A percentile compares a stretch with the other conserved stretches of the same genome.
Conservation (phyloP, 2,329 filamentous ascomycete species). For the Aspergillus felis region DNA sequence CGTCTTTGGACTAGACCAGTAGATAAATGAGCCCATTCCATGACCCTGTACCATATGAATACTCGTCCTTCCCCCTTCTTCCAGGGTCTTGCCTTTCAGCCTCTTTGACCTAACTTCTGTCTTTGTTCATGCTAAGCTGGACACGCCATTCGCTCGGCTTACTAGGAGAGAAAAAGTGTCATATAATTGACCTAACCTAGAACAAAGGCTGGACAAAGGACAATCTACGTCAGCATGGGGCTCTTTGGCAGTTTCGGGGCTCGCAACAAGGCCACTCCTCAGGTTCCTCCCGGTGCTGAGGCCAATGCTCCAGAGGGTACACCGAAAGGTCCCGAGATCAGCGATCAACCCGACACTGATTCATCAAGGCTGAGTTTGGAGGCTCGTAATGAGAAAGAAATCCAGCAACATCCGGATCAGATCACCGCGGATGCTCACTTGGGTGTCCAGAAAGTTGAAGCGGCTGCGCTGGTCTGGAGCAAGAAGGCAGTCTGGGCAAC, state of each 20-base stretch:
- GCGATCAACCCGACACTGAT: constrained; percentile 10
- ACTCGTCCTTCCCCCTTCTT: neutral
- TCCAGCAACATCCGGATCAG: constrained; percentile 17
- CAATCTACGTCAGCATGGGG: neutral
- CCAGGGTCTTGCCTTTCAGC: neutral
- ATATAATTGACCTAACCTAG: neutral
- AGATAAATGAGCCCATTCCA: neutral
- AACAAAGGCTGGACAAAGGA: neutral
- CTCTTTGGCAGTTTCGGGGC: neutral
- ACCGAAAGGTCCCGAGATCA: neutral
- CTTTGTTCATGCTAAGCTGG: neutral
- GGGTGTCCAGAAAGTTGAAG: constrained; percentile 48
- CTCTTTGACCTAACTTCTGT: neutral
- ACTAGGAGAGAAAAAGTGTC: neutral
- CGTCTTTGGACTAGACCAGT: neutral
- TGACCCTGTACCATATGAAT: neutral
- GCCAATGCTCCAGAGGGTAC: neutral
- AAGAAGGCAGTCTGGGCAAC: constrained; percentile 34
- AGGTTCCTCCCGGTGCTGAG: neutral
- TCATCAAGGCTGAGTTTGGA: constrained; percentile 22
- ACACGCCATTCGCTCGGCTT: neutral
- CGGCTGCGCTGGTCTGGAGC: constrained; percentile 44
- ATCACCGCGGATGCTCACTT: constrained; percentile 29
- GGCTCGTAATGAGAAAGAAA: constrained; percentile 26
- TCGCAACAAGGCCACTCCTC: neutral